Percentiles rank a stretch among this genome's conserved stretches.
Conservation (phyloP, 495 filamentous ascomycete genomes). For the Lindgomyces ingoldianus region DNA sequence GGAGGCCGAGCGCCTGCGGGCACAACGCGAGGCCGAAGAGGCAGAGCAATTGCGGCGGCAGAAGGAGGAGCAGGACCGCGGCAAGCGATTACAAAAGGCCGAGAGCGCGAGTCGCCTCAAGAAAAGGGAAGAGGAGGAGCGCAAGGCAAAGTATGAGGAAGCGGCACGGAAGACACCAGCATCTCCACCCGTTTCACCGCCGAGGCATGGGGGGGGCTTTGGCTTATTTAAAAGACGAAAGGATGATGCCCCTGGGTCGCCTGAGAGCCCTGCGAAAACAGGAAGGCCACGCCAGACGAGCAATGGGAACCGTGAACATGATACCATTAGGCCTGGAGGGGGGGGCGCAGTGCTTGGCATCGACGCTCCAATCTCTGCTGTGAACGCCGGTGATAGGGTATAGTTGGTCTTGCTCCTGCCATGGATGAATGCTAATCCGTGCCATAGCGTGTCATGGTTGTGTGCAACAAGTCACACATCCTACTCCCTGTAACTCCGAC, state of each 20-base stretch:
- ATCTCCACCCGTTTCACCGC: slow-evolving; percentile 27
- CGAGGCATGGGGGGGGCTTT: slow-evolving; percentile 26
- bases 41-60: slow-evolving; percentile 16
- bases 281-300: slow-evolving; percentile 4
- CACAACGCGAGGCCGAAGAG: slow-evolving; percentile 29
- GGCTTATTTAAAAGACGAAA: slow-evolving; percentile 25
- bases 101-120: slow-evolving; percentile 14
- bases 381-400: slow-evolving; percentile 76
- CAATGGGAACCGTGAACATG: slow-evolving; percentile 25
- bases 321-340: slow-evolving; percentile 46
- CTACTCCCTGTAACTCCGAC: slow-evolving; percentile 67
- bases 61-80: slow-evolving; percentile 33
- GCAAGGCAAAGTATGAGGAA: slow-evolving; percentile 19
- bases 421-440: slow-evolving; percentile 10
- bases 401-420: slow-evolving; percentile 21
- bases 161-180: slow-evolving; percentile 16
- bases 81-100: slow-evolving; percentile 20
- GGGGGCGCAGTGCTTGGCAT: slow-evolving; percentile 61
- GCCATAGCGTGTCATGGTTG: slow-evolving; percentile 62
- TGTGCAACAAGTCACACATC: slow-evolving; percentile 63
- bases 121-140: slow-evolving; percentile 29
- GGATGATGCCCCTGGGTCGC: slow-evolving; percentile 24
- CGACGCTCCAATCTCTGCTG: slow-evolving; percentile 81
- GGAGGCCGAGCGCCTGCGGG: slow-evolving; percentile 30
- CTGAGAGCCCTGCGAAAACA: slow-evolving; percentile 4